Conservation (phyloP, 345 rosid species). For the Moricandia arvensis region DNA sequence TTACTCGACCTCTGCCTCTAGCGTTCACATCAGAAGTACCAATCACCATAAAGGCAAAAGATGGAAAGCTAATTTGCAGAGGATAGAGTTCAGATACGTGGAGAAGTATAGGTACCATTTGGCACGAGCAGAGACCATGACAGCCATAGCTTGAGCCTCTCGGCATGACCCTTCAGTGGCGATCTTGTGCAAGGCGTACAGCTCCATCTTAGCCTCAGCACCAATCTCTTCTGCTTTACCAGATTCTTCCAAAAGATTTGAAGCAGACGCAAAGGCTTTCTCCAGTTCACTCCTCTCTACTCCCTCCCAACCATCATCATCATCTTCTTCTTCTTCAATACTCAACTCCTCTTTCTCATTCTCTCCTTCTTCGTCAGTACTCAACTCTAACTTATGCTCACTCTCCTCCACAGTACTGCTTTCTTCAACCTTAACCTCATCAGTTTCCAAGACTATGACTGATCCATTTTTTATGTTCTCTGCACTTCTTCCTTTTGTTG, state of each 20-base stretch:
- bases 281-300: slow-evolving; percentile 84
- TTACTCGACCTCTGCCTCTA: no score
- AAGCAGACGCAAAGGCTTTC: slow-evolving; percentile 54
- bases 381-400: slow-evolving; percentile 26
- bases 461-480: not conserved
- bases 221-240: slow-evolving; percentile 40
- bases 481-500: not conserved
- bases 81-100: not conserved
- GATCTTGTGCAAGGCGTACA: slow-evolving; percentile 68
- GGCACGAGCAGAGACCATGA: not conserved
- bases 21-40: no score
- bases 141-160: not conserved
- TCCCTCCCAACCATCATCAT: slow-evolving; percentile 78
- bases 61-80: no score
- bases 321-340: not conserved
- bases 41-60: no score
- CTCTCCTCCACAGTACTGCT: slow-evolving; percentile 8
- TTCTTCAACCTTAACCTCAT: slow-evolving; percentile 35
- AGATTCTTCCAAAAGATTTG: slow-evolving; percentile 41
- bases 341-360: slow-evolving; percentile 19
- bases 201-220: slow-evolving; percentile 54
- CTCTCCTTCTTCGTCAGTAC: not conserved
- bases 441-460: slow-evolving; percentile 20
- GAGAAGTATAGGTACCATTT: slow-evolving; percentile 19
- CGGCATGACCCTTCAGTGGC: not conserved